Base-by-base conservation (phyloP, 164 flowering plant species). In the Umbilicus rupestris region DNA sequence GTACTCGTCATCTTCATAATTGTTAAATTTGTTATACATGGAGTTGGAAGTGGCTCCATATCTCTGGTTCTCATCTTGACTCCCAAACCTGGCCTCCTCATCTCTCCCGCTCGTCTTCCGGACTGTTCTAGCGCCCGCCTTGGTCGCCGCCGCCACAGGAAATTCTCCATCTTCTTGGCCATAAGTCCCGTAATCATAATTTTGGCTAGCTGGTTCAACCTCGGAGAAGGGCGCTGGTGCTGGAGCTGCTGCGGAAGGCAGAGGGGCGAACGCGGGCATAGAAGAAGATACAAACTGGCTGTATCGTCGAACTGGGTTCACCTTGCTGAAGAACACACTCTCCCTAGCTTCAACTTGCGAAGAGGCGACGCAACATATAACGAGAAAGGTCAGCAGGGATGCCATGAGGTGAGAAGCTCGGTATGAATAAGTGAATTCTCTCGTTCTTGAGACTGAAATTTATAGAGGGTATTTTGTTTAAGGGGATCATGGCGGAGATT, bases 401-500 rank as follows among this genome's bases (percentile, higher is more conserved):
- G 58, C 58, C 58, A 52, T 52, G 29, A 24, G 24, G 55, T 7
- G 30, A 24, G 58, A 52, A 12, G 58, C 58, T 52, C 12, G 58
- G 9, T 6, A 47, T 47, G 52, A 3, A 47, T 47, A n/a, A 5
- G 19, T n/a, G 6, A 47, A 19, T 22, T 24, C 14, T 52, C 15
- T n/a, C n/a, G n/a, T n/a, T n/a, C 16, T 24, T 9, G 41, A 31
- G 39, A 31, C 30, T 11, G 17, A 12, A 8, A 62, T 31, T 31
- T 31, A 62, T 19, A 62, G 39, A 62, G 39, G 24, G 64, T 2
- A n/a, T 6, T 7, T 62, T 17, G 39, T 20, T 59, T 62, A 5
- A 16, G 39, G 63, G 35, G 11, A 30, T 62, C 15, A 37, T 2
- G 64, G 24, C 64, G 64, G 41, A 62, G 64, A 62, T 62, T 62